Evolutionary conservation across 2,329 filamentous ascomycete species (phyloP), one percentile per base, ranked within the genome.

Genomic region (Claviceps sp.): DNA sequence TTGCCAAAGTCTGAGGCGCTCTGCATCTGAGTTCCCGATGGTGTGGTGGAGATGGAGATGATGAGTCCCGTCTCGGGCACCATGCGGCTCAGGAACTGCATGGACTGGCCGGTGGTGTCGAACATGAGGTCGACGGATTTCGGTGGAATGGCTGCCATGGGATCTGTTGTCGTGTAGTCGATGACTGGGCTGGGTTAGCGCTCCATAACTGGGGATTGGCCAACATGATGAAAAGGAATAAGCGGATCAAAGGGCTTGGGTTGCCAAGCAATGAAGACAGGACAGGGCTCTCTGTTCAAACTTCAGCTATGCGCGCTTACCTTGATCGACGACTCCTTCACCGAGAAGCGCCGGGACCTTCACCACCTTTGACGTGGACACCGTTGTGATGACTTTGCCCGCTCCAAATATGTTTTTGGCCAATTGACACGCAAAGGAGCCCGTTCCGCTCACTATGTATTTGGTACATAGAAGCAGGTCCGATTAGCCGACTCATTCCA

Each of bases 321-420:
- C 44, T 41, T 70, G 55, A 58, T 73, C 71, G 0, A 70, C 66
- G 0, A 65, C 62, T 0, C 61, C 64, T 26, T 68, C 59, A 1
- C 70, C 70, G 8, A 73, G 58, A 6, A 70, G 56, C 50, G 69
- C 65, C 4, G 59, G 52, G 1, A 72, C 58, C 50, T 60, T 65
- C 1, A 63, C 49, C 1, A 74, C 57, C 56, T 74, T 74, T 14
- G 63, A 54, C 1, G 70, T 70, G 1, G 70, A 72, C 1, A 74
- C 63, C 0, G 71, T 73, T 1, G 70, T 73, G 41, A 74, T 70
- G 30, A 73, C 69, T 49, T 69, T 71, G 18, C 63, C 64, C 2
- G 69, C 72, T 1, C 64, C 59, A 54, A 72, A 74, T 2, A 71
- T 63, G 37, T 70, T 65, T 44, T 73, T 73, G 16, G 71, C 70